Evolutionary conservation across 176 grass and related monocot species (phyloP).

Genomic region (Leersia perrieri): DNA sequence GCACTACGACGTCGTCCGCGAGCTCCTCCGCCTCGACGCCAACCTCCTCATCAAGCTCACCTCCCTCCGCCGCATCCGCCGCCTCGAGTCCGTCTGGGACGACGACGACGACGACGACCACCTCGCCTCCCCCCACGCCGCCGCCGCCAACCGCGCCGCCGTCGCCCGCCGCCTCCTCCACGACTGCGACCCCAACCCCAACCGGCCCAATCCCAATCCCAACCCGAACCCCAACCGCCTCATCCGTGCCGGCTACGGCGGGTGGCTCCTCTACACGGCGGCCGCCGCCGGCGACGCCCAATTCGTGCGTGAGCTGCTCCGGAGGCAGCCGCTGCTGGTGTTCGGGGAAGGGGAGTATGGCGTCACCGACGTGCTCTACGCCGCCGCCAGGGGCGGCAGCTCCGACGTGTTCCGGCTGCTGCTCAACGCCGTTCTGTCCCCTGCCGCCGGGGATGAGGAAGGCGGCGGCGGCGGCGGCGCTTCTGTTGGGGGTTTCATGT

Average conservation of each 20-base stretch:
- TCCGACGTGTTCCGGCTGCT: conserved; percentile 62
- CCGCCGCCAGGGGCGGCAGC: conserved; percentile 61
- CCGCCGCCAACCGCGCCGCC: conserved; percentile 58
- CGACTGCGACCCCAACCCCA: conserved; percentile 57
- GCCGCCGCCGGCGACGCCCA: conserved; percentile 60
- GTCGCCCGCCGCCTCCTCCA: conserved; percentile 58
- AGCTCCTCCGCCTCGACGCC: conserved; percentile 80
- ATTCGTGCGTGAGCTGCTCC: conserved; percentile 68
- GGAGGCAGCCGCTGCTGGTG: conserved; percentile 59
- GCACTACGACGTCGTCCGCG: conserved; percentile 86
- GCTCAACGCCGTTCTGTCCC: conserved; percentile 38
- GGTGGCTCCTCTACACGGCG: conserved; percentile 87
- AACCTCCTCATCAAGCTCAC: conserved; percentile 96
- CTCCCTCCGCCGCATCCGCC: conserved; percentile 81
- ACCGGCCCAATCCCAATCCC: no score
- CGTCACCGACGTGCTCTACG: conserved; percentile 88
- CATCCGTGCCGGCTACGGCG: conserved; percentile 62
- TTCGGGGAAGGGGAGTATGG: conserved; percentile 96
- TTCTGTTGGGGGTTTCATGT: conserved; percentile 14
- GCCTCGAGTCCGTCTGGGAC: conserved; percentile 92
- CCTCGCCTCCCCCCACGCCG: conserved; percentile 49
- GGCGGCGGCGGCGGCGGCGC: neutral
- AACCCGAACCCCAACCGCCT: conserved; percentile 32
- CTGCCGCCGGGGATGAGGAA: neutral
- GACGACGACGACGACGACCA: conserved; percentile 59